These are phyloP conservation scores for Chenopodium quinoa DNA, from an alignment of 148 eudicot genomes.

Conservation along the genomic window DNA sequence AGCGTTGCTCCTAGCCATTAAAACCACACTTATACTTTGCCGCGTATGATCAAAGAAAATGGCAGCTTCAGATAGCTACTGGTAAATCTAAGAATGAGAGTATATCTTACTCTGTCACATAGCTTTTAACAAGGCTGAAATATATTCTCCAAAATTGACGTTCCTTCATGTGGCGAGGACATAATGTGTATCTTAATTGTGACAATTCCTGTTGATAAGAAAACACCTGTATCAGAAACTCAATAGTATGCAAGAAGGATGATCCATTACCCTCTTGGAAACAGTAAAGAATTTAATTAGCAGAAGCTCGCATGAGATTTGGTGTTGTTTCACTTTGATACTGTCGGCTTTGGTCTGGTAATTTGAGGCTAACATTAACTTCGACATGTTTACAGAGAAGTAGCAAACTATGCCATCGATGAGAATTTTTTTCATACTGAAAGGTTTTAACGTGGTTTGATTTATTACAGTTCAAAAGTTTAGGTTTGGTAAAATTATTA, in stretches of 20 bases:
- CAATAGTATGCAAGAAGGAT: background rate
- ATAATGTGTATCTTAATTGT: conserved; percentile 68
- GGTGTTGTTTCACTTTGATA: background rate
- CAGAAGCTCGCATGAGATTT: background rate
- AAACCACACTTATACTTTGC: background rate
- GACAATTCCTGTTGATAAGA: conserved; percentile 63
- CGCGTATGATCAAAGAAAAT: background rate
- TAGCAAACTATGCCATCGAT: background rate
- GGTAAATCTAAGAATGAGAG: background rate
- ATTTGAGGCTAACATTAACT: background rate
- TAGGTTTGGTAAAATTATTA: too few relatives aligned
- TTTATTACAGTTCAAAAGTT: background rate
- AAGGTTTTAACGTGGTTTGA: background rate
- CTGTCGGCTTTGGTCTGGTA: background rate
- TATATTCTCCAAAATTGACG: conserved; percentile 89
- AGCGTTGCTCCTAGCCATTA: background rate
- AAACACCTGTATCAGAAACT: background rate
- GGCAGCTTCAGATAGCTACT: background rate
- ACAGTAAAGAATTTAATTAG: background rate
- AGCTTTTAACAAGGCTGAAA: conserved; percentile 65
- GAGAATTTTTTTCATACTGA: background rate
- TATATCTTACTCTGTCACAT: conserved; percentile 60
- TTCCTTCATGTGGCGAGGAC: conserved; percentile 83
- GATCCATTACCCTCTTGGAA: too few relatives aligned
- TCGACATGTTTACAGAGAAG: conserved; percentile 2